phyloP scores from a whole-genome alignment of 1,139 yeast genomes.

The Lizanozyma gosingica region DNA sequence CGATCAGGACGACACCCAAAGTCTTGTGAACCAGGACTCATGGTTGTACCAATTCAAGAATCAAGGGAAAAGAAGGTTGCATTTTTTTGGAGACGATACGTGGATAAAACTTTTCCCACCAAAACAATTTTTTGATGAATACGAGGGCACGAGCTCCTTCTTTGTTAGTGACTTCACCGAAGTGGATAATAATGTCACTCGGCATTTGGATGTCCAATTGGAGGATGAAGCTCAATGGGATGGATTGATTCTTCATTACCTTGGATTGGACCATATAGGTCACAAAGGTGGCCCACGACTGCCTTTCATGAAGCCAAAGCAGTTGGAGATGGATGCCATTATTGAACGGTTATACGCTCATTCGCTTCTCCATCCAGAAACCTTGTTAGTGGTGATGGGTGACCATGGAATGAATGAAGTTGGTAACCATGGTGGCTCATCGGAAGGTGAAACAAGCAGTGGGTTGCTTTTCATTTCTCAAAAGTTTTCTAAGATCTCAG shows the following conservation, averaged over 20 bases:
- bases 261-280: constrained; percentile 95
- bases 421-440: constrained; percentile 96
- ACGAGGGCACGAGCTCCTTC: constrained; percentile 88
- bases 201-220: constrained; percentile 63
- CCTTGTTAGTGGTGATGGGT: constrained; percentile 73
- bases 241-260: constrained; percentile 75
- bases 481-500: constrained; percentile 28
- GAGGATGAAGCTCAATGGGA: constrained; percentile 51
- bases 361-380: constrained; percentile 17
- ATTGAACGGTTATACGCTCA: constrained; percentile 44
- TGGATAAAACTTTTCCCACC: constrained; percentile 87
- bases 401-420: constrained; percentile 94
- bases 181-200: constrained; percentile 86
- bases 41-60: constrained; percentile 67
- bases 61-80: constrained; percentile 36
- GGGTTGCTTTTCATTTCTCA: constrained; percentile 66
- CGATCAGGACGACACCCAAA: constrained; percentile 67
- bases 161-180: constrained; percentile 92
- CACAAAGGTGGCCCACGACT: constrained; percentile 92
- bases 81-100: constrained; percentile 95
- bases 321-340: constrained; percentile 73
- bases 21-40: constrained; percentile 69
- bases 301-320: constrained; percentile 71
- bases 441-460: constrained; percentile 84
- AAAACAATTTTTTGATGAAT: constrained; percentile 41